Base-by-base conservation (phyloP, 768 basidiomycete species). In the Paxillus involutus region DNA sequence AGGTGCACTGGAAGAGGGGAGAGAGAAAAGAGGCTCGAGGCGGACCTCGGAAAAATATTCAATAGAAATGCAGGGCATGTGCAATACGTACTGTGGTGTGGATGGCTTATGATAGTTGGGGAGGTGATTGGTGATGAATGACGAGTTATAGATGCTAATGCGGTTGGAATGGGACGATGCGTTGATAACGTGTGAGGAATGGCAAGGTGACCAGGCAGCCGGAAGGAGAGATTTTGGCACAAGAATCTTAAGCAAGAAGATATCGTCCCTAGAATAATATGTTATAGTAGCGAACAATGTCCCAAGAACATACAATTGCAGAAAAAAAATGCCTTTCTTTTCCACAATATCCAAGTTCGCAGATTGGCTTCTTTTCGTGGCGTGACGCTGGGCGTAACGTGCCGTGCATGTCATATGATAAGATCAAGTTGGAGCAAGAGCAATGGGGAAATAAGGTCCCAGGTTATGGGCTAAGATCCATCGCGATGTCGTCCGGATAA, bases 401-500 rank as follows among this genome's bases (percentile, higher is more conserved):
- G 44, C 11, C 33, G 19, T 21, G 11, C 53, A 43, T 47, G 47
- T 43, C 44, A n/a, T n/a, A n/a, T 58, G 52, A 47, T 45, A 35
- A 26, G 26, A 3, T 3, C 26, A 26, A 32, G 53, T 51, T 3
- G 49, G 44, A 47, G 37, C 19, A 49, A 30, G n/a, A 40, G 19
- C 35, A 35, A 13, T 32, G 14, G 35, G 43, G 19, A 48, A 46
- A 50, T 30, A 40, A 41, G 17, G 43, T 75, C 71, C 29, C 40
- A 41, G 17, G 41, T 75, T 70, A 78, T 52, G 58, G 59, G 42
- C 75, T 64, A 6, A 79, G 59, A 64, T 76, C 78, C 76, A 77
- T 75, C 24, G 66, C 71, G 26, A 59, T 66, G 50, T 65, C 63
- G 42, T 69, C 64, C 17, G 56, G 59, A 39, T 62, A 46, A 19